phyloP scores from a whole-genome alignment of 2,329 filamentous ascomycete species.

The Pezicula rhizophila region DNA sequence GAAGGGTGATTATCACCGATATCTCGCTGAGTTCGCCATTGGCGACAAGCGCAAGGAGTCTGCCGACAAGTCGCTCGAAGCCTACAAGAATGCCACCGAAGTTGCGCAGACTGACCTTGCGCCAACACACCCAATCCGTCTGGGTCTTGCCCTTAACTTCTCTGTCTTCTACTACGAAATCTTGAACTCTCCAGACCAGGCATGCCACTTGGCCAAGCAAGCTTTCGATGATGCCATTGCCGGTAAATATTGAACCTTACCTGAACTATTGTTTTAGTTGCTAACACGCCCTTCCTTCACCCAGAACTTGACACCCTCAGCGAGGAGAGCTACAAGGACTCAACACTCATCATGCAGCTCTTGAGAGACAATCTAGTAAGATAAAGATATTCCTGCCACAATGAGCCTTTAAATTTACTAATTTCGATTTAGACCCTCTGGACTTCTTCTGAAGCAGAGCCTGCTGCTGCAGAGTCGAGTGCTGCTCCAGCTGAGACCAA shows the following conservation, averaged over 20 bases:
- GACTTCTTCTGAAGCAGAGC: conserved; percentile 97
- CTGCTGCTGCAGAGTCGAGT: conserved; percentile 52
- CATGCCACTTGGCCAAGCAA: conserved; percentile 98
- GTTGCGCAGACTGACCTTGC: conserved; percentile 97
- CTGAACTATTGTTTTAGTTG: neutral
- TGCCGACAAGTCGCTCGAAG: conserved; percentile 82
- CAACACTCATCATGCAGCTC: conserved; percentile 98
- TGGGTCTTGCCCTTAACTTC: conserved; percentile 97
- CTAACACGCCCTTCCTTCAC: conserved; percentile 3
- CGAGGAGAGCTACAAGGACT: conserved; percentile 98
- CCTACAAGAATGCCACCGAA: conserved; percentile 99
- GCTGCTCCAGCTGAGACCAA: conserved; percentile 47
- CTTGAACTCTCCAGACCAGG: conserved; percentile 93
- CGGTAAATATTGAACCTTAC: conserved; percentile 39
- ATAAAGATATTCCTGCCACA: neutral
- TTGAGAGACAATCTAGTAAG: conserved; percentile 82
- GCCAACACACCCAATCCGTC: conserved; percentile 95
- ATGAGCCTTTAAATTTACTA: conserved; percentile 1
- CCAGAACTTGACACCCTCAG: conserved; percentile 86
- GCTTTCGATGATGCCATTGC: conserved; percentile 98
- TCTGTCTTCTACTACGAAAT: conserved; percentile 99
- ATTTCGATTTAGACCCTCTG: conserved; percentile 73
- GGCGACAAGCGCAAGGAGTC: conserved; percentile 89
- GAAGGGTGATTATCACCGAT: conserved; percentile 97
- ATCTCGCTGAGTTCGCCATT: conserved; percentile 87